phyloP scores from a whole-genome alignment of 805 yeast species.

The Kregervanrija pseudodelftensis region DNA sequence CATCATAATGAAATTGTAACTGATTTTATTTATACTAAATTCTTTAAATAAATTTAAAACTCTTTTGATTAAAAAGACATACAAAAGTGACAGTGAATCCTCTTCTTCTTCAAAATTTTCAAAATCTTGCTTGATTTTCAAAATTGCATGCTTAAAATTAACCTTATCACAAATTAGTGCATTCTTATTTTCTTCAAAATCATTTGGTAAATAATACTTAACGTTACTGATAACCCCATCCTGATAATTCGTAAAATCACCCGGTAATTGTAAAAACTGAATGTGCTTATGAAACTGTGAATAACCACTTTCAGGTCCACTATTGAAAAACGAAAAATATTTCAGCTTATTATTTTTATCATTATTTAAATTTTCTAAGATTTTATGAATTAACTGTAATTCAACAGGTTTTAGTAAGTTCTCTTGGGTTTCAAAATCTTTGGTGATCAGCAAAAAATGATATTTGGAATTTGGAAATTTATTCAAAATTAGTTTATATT shows the following conservation, averaged over 20 bases:
- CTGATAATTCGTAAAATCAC: slow-evolving; percentile 50
- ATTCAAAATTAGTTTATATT: slow-evolving; percentile 65
- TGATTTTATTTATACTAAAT: slow-evolving; percentile 36
- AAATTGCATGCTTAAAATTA: slow-evolving; percentile 76
- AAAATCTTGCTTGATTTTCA: slow-evolving; percentile 44
- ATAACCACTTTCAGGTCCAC: slow-evolving; percentile 88
- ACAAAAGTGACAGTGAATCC: slow-evolving; percentile 59
- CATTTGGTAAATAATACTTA: slow-evolving; percentile 50
- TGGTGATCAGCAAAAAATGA: slow-evolving; percentile 77
- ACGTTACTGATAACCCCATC: slow-evolving; percentile 38
- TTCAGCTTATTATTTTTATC: slow-evolving; percentile 30
- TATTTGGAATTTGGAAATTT: slow-evolving; percentile 79
- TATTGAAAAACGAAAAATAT: slow-evolving; percentile 81
- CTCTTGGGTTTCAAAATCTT: slow-evolving; percentile 62
- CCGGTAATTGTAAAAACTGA: slow-evolving; percentile 74
- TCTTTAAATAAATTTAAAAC: slow-evolving; percentile 61
- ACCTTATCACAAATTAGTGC: slow-evolving; percentile 57
- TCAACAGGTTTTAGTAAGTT: slow-evolving; percentile 70
- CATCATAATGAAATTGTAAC: slow-evolving; percentile 80
- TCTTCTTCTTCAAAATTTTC: slow-evolving; percentile 39
- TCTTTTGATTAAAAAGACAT: slow-evolving; percentile 66
- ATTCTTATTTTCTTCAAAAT: slow-evolving; percentile 29
- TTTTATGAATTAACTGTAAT: slow-evolving; percentile 47
- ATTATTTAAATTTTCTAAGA: slow-evolving; percentile 44
- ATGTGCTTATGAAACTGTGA: slow-evolving; percentile 90